Conservation (phyloP, 305 asterid species). For the Fraxinus dipetala region DNA sequence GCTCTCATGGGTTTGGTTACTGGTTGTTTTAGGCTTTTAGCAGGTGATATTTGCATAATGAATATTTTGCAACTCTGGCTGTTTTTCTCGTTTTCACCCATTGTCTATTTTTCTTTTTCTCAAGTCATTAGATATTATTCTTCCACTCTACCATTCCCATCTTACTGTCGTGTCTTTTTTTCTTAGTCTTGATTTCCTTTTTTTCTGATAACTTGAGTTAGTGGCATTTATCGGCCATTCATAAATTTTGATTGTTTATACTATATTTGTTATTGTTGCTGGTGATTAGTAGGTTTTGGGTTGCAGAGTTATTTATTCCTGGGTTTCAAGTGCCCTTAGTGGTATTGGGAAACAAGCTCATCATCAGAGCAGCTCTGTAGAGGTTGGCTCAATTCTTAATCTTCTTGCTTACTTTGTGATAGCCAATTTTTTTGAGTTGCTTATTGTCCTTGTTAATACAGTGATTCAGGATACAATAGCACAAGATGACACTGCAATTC, state of each 20-base stretch:
- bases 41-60: neutral
- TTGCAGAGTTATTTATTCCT: slow-evolving; percentile 77
- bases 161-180: neutral
- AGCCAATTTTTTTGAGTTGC: neutral
- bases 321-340: slow-evolving; percentile 72
- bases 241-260: slow-evolving; percentile 13
- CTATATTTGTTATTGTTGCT: slow-evolving; percentile 38
- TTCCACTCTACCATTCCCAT: neutral
- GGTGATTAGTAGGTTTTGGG: slow-evolving; percentile 86
- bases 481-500: neutral
- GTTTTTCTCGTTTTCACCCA: neutral
- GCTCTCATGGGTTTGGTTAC: neutral
- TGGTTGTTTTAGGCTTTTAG: neutral
- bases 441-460: neutral
- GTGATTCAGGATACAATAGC: neutral
- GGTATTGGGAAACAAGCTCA: slow-evolving; percentile 55
- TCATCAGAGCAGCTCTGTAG: slow-evolving; percentile 41
- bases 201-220: neutral
- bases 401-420: neutral
- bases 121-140: neutral
- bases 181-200: neutral
- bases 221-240: neutral
- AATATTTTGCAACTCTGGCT: neutral
- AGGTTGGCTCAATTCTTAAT: slow-evolving; percentile 43
- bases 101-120: neutral